A percentile compares a stretch with the other conserved stretches of the same genome.
These are phyloP conservation scores for Dalechampia spathulata DNA, from an alignment of 441 rosid genomes.

Conservation along the genomic window DNA sequence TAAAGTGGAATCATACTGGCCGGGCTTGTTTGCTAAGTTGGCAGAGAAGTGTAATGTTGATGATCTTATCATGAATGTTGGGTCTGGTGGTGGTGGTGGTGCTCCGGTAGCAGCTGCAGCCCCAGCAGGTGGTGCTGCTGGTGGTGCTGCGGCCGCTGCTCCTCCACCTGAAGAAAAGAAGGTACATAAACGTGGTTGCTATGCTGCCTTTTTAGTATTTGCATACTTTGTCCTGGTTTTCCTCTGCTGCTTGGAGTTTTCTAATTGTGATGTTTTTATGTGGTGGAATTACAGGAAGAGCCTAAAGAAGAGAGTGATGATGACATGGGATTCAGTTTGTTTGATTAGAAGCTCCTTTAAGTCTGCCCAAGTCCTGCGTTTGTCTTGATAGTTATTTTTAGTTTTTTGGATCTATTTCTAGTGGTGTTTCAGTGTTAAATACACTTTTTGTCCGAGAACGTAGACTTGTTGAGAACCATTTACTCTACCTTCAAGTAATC, in stretches of 20 bases:
- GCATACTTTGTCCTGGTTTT: background rate
- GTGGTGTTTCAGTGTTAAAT: no score
- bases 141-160: constrained; percentile 38
- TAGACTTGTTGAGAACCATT: no score
- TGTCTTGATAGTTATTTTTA: no score
- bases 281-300: constrained; percentile 37
- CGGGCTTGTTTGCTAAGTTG: constrained; percentile 65
- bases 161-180: constrained; percentile 42
- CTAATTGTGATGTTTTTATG: background rate
- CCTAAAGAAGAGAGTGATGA: constrained; percentile 74
- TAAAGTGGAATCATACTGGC: constrained; percentile 61
- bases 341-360: constrained; percentile 34
- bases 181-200: constrained; percentile 25
- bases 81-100: constrained; percentile 56
- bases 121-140: constrained; percentile 34
- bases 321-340: constrained; percentile 73
- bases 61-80: constrained; percentile 55
- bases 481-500: no score
- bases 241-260: no score
- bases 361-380: no score
- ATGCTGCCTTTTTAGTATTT: background rate
- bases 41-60: constrained; percentile 48
- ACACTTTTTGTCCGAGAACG: no score
- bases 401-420: no score
- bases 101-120: constrained; percentile 31